phyloP scores from a whole-genome alignment of 768 basidiomycete genomes.

The Mycena chlorophos region DNA sequence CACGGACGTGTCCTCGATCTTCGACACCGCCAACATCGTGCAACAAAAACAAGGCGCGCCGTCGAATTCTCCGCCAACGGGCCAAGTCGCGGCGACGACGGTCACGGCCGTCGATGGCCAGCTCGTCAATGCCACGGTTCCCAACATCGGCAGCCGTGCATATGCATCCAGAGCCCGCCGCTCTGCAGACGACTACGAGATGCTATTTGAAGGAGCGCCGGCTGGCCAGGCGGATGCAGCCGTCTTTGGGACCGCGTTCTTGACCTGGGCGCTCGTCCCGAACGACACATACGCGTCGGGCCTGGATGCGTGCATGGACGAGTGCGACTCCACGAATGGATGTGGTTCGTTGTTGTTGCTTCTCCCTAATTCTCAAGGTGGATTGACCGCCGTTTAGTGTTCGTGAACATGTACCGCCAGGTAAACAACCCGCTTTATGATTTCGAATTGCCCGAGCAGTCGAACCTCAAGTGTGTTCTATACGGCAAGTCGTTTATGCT shows the following conservation, averaged over 20 bases:
- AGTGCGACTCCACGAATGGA: constrained; percentile 17
- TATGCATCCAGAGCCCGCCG: background rate
- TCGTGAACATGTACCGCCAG: constrained; percentile 24
- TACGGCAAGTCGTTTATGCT: constrained; percentile 7
- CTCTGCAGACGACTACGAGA: constrained; percentile 15
- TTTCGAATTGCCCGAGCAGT: constrained; percentile 21
- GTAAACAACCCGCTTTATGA: constrained; percentile 21
- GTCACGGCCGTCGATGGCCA: constrained; percentile 24
- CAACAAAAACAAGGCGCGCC: constrained; percentile 21
- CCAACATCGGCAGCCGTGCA: background rate
- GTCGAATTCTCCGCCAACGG: constrained; percentile 9
- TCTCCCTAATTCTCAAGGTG: background rate
- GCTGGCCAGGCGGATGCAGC: constrained; percentile 17
- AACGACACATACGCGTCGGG: constrained; percentile 20
- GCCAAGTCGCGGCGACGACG: constrained; percentile 19
- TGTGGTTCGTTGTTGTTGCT: constrained; percentile 18
- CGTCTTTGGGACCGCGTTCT: constrained; percentile 21
- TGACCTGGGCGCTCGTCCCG: constrained; percentile 22
- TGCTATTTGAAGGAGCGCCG: constrained; percentile 19
- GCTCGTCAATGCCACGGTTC: constrained; percentile 5
- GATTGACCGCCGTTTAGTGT: constrained; percentile 10
- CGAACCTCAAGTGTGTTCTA: constrained; percentile 25
- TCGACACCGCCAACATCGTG: constrained; percentile 16
- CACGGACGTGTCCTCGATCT: constrained; percentile 21
- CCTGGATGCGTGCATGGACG: constrained; percentile 16